phyloP scores from a whole-genome alignment of 352 stramenopile species.

The Pythium monospermum region DNA sequence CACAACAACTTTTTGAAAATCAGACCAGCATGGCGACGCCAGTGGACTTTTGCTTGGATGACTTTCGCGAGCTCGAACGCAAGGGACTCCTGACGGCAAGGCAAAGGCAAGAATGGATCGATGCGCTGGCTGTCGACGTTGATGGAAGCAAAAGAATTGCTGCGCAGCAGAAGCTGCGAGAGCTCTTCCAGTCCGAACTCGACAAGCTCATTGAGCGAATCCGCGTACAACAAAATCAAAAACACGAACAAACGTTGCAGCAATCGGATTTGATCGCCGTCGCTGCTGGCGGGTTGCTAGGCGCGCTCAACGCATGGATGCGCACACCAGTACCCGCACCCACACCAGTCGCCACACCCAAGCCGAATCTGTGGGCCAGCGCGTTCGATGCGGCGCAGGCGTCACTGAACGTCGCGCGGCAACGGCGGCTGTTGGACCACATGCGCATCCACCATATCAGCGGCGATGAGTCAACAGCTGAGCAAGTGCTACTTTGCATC shows the following conservation, averaged over 20 bases:
- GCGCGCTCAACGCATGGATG: slow-evolving; percentile 69
- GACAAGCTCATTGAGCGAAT: slow-evolving; percentile 39
- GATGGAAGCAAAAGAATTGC: background rate
- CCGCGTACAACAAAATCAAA: slow-evolving; percentile 45
- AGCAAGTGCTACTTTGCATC: slow-evolving; percentile 72
- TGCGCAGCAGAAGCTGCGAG: slow-evolving; percentile 18
- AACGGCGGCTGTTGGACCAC: slow-evolving; percentile 63
- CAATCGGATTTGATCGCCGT: slow-evolving; percentile 58
- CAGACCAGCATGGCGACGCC: background rate
- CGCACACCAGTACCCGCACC: slow-evolving; percentile 17
- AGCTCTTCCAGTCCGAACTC: slow-evolving; percentile 38
- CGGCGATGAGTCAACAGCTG: slow-evolving; percentile 48
- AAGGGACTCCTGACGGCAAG: slow-evolving; percentile 20
- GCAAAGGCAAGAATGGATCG: slow-evolving; percentile 30
- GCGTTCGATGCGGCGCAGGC: slow-evolving; percentile 69
- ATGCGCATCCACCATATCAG: slow-evolving; percentile 57
- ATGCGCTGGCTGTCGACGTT: background rate
- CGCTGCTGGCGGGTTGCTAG: slow-evolving; percentile 51
- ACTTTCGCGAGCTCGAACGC: slow-evolving; percentile 14
- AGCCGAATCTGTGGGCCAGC: slow-evolving; percentile 54
- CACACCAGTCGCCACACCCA: background rate
- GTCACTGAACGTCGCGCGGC: slow-evolving; percentile 63
- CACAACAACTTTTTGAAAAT: too few relatives aligned
- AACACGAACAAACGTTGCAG: slow-evolving; percentile 39
- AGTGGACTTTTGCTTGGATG: slow-evolving; percentile 13